Percentiles rank a stretch among this genome's conserved stretches.
Conservation (phyloP, 2,329 filamentous ascomycete genomes). For the Ophiostoma sp. region DNA sequence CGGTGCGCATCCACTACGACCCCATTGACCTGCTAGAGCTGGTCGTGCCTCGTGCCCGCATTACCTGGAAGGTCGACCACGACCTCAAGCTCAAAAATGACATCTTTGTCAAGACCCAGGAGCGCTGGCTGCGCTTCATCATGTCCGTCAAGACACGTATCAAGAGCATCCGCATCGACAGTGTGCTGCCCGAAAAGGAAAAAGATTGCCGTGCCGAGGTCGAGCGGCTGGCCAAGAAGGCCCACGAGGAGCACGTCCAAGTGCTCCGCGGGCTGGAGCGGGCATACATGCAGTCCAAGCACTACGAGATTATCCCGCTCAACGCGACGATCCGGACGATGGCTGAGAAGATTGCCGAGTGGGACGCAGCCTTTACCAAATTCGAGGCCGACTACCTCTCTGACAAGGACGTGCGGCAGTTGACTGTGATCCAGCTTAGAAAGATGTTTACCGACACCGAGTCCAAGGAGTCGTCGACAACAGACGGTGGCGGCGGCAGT, state of each 20-base stretch:
- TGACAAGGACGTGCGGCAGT: conserved; percentile 90
- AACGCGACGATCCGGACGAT: conserved; percentile 87
- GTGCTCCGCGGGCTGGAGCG: conserved; percentile 79
- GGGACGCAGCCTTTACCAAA: conserved; percentile 86
- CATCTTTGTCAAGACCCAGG: conserved; percentile 77
- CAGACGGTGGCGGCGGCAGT: conserved; percentile 37
- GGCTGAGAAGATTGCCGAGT: conserved; percentile 88
- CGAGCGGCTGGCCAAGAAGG: conserved; percentile 72
- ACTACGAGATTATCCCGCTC: conserved; percentile 94
- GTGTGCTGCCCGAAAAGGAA: conserved; percentile 81
- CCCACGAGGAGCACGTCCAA: conserved; percentile 76
- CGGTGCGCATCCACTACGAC: conserved; percentile 88
- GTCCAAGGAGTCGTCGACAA: conserved; percentile 66
- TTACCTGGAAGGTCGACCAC: conserved; percentile 97
- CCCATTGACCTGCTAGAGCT: conserved; percentile 91
- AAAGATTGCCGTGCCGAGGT: conserved; percentile 81
- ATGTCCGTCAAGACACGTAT: conserved; percentile 79
- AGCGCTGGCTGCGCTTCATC: conserved; percentile 84
- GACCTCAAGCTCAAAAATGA: conserved; percentile 93
- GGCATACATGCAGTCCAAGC: conserved; percentile 89
- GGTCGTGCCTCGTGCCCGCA: conserved; percentile 81
- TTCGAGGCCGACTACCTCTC: conserved; percentile 94
- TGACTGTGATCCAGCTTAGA: conserved; percentile 88
- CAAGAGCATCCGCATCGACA: conserved; percentile 87
- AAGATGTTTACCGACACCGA: conserved; percentile 94